A percentile compares a stretch with the other conserved stretches of the same genome.
Evolutionary conservation across 2,329 filamentous ascomycete species (phyloP).

Genomic region (Pseudogymnoascus pannorum): DNA sequence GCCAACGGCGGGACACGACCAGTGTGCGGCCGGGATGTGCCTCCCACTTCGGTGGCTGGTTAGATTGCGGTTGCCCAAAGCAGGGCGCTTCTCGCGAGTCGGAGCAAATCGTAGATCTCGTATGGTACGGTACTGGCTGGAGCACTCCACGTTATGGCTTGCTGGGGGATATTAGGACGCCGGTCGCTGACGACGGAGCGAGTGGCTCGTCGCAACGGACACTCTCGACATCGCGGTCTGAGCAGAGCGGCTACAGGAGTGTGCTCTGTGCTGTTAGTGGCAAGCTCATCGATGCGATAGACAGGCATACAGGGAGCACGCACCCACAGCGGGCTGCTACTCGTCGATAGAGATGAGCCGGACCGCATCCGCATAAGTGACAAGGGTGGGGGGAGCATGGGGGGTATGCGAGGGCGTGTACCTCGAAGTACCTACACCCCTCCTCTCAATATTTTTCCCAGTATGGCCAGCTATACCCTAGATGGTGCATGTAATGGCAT

Average conservation of each 20-base stretch:
- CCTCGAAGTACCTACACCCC: neutral
- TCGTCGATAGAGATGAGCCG: slow-evolving; percentile 9
- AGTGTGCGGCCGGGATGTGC: slow-evolving; percentile 1
- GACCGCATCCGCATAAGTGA: slow-evolving; percentile 4
- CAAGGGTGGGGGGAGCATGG: slow-evolving; percentile 7
- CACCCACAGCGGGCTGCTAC: neutral
- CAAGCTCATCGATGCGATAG: slow-evolving; percentile 16
- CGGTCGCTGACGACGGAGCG: slow-evolving; percentile 28
- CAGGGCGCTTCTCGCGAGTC: slow-evolving; percentile 7
- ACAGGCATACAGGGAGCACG: slow-evolving; percentile 3
- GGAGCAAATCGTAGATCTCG: slow-evolving; percentile 1
- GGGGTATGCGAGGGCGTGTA: neutral
- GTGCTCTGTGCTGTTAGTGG: slow-evolving; percentile 38
- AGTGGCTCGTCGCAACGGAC: slow-evolving; percentile 31
- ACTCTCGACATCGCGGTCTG: slow-evolving; percentile 24
- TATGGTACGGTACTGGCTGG: slow-evolving; percentile 8
- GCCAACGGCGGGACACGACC: slow-evolving; percentile 1
- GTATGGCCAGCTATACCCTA: neutral
- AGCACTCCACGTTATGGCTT: neutral
- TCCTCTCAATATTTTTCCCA: neutral
- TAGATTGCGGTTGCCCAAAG: neutral
- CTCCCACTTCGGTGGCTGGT: slow-evolving; percentile 5
- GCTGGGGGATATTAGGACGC: slow-evolving; percentile 16
- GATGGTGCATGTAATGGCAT: neutral
- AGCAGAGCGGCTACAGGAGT: slow-evolving; percentile 37